Conservation (phyloP, 2,329 filamentous ascomycete species). For the Fusarium irregulare region DNA sequence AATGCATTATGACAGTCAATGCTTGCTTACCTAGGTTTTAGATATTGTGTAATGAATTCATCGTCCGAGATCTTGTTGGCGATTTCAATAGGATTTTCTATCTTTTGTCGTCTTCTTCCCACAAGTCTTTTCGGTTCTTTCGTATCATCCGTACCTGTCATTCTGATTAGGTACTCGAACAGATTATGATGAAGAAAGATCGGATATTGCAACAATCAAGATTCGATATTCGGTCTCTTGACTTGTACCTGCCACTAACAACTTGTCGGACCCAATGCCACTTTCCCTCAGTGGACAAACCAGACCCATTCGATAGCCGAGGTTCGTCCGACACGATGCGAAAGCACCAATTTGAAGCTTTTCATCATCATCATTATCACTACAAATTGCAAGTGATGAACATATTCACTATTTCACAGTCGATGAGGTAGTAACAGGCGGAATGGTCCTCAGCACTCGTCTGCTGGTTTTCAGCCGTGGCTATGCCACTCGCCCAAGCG, state of each 20-base stretch:
- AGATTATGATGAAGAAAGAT: neutral
- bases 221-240: neutral
- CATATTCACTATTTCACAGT: conserved; percentile 5
- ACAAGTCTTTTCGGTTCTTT: conserved; percentile 21
- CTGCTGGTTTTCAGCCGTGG: conserved; percentile 49
- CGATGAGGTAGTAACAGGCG: conserved; percentile 38
- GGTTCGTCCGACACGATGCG: conserved; percentile 29
- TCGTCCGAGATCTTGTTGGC: conserved; percentile 62
- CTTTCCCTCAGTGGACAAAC: neutral
- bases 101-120: conserved; percentile 28
- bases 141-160: conserved; percentile 17
- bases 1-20: neutral
- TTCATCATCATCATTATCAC: conserved; percentile 34
- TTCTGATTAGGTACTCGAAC: neutral
- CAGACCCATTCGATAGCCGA: conserved; percentile 32
- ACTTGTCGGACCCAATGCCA: neutral
- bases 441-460: conserved; percentile 45
- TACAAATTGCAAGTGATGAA: conserved; percentile 12
- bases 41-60: conserved; percentile 61
- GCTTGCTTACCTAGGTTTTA: conserved; percentile 59
- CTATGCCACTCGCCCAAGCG: conserved; percentile 49
- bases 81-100: conserved; percentile 56
- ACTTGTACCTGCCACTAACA: conserved; percentile 29
- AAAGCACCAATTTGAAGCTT: conserved; percentile 30
- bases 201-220: neutral